Percentiles rank a stretch among this genome's conserved stretches.
These are phyloP conservation scores for Auxenochlorella pyrenoidosa DNA, from an alignment of 139 green algal species.

Conservation along the genomic window DNA sequence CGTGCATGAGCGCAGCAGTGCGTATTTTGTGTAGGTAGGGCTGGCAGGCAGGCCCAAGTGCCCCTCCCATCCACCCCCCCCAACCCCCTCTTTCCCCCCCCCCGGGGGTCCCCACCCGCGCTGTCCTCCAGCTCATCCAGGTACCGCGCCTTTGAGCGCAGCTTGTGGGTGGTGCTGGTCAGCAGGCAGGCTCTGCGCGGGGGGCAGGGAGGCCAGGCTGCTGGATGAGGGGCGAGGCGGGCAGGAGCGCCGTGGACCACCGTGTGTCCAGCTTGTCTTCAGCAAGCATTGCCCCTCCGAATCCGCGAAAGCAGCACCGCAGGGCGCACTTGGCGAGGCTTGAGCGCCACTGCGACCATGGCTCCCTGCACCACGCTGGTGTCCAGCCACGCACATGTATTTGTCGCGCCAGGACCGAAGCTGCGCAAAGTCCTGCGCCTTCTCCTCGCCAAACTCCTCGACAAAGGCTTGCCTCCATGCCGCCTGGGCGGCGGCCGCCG, in stretches of 20 bases:
- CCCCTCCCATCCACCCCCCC: too few relatives aligned
- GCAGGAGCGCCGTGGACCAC: neutral
- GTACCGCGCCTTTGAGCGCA: conserved; percentile 30
- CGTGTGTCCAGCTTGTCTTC: neutral
- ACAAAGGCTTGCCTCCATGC: neutral
- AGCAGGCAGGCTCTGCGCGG: conserved; percentile 13
- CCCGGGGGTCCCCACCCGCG: neutral
- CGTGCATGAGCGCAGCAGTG: too few relatives aligned
- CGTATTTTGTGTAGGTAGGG: too few relatives aligned
- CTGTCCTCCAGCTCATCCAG: conserved; percentile 25
- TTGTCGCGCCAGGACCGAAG: conserved; percentile 7
- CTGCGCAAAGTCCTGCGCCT: neutral
- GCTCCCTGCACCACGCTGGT: neutral
- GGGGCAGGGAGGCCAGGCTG: too few relatives aligned
- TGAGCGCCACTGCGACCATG: too few relatives aligned
- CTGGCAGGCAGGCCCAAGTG: too few relatives aligned
- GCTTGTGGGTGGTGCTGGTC: neutral
- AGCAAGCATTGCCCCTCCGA: too few relatives aligned
- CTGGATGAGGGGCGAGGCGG: neutral
- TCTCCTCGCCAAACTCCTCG: neutral
- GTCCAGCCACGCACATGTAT: neutral
- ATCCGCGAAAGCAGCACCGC: neutral
- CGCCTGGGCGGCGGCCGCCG: neutral
- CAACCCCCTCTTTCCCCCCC: too few relatives aligned
- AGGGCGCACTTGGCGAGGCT: too few relatives aligned